A percentile compares a stretch with the other conserved stretches of the same genome.
These are phyloP conservation scores for Monocercomonoides exilis DNA, from an alignment of 78 protist genomes.

Conservation along the genomic window DNA sequence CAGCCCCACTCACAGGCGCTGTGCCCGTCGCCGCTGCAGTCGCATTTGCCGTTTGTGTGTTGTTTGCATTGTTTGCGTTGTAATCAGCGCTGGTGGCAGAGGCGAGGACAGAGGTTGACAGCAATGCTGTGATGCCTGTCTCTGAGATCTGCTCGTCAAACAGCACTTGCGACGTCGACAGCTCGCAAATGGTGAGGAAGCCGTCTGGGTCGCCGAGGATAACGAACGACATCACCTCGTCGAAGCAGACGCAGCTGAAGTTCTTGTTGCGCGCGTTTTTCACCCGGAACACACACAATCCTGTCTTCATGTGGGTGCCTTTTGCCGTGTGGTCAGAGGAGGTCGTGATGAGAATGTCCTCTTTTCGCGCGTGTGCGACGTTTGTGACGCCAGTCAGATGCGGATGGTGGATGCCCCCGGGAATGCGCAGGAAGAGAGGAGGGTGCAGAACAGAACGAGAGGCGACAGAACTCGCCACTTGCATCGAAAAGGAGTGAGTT, in stretches of 20 bases:
- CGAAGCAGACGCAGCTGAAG: not conserved
- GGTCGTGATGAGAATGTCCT: not conserved
- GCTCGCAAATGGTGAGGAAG: not conserved
- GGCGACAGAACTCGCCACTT: no score
- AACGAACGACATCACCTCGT: not conserved
- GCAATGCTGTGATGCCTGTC: no score
- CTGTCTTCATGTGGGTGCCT: not conserved
- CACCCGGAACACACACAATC: not conserved
- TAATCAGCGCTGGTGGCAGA: no score
- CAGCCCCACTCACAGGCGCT: no score
- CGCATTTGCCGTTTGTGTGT: no score
- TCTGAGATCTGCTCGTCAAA: not conserved
- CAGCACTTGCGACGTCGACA: not conserved
- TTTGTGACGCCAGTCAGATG: not conserved
- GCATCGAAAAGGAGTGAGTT: no score
- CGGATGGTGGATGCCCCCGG: not conserved
- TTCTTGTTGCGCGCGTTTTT: not conserved
- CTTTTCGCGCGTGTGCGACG: not conserved
- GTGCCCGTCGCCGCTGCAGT: no score
- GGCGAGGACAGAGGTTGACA: no score
- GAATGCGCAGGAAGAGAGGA: not conserved
- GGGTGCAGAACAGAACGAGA: not conserved
- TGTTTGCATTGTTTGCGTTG: no score
- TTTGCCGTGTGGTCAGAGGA: not conserved
- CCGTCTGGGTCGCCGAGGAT: not conserved